Conservation (phyloP, 2,329 filamentous ascomycete species). For the Colletotrichum noveboracense region DNA sequence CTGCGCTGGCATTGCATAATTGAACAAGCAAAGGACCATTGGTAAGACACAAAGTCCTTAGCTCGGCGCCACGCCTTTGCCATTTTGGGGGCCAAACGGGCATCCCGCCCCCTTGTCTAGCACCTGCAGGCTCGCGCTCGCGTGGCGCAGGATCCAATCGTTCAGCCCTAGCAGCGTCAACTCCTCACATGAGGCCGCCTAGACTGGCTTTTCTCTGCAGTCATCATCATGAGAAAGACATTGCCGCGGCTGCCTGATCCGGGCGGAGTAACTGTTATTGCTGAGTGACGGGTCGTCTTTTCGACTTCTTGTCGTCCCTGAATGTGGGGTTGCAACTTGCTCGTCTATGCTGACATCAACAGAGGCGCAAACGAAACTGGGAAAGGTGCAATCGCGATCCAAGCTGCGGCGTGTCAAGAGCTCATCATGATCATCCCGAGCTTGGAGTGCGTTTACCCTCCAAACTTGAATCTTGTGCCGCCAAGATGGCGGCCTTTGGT, state of each 20-base stretch:
- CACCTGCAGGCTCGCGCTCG: neutral
- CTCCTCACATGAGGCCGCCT: slow-evolving; percentile 1
- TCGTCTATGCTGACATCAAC: neutral
- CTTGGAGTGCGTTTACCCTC: slow-evolving; percentile 20
- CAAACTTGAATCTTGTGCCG: neutral
- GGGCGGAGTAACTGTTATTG: neutral
- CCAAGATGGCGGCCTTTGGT: slow-evolving; percentile 3
- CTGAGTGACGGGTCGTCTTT: neutral
- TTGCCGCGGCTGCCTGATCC: neutral
- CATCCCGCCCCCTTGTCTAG: neutral
- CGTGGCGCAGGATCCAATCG: slow-evolving; percentile 7
- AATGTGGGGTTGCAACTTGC: neutral
- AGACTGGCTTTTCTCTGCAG: neutral
- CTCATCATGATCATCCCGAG: slow-evolving; percentile 11
- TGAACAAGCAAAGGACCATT: neutral
- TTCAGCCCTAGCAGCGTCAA: neutral
- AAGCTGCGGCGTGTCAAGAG: neutral
- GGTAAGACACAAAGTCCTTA: neutral
- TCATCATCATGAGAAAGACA: neutral
- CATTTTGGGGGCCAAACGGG: neutral
- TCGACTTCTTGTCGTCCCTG: neutral
- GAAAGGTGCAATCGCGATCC: neutral
- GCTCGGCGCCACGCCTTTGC: neutral
- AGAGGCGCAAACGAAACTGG: neutral
- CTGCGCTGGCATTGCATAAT: slow-evolving; percentile 15